Conservation (phyloP, 2,329 filamentous ascomycete species). For the Neurospora crassa region DNA sequence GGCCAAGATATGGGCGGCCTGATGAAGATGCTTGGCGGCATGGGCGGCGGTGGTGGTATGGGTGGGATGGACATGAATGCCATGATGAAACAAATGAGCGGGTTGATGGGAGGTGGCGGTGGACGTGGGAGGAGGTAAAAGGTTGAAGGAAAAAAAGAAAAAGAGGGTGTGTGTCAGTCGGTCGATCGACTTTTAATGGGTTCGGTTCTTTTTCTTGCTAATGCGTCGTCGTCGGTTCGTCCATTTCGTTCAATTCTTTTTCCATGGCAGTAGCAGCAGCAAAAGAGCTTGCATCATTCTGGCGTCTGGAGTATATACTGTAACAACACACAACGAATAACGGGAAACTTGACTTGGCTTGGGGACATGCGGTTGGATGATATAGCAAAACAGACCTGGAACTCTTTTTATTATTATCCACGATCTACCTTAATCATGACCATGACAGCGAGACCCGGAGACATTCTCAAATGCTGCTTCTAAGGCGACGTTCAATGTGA, state of each 20-base stretch:
- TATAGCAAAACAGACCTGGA: not conserved
- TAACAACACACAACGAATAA: not conserved
- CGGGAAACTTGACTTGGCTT: not conserved
- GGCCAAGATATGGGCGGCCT: constrained; percentile 74
- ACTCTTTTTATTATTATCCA: not conserved
- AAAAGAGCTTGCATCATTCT: not conserved
- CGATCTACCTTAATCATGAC: not conserved
- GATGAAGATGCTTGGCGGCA: constrained; percentile 84
- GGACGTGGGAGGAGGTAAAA: constrained; percentile 14
- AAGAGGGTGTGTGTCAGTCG: not conserved
- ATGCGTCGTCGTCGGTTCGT: not conserved
- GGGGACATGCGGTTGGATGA: not conserved
- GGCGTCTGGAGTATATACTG: not conserved
- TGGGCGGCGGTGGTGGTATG: constrained; percentile 56
- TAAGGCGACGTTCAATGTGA: not conserved
- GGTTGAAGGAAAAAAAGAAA: not conserved
- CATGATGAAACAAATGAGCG: constrained; percentile 65
- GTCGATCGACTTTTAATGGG: not conserved
- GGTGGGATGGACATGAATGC: constrained; percentile 68
- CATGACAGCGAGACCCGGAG: not conserved
- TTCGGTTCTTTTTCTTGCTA: not conserved
- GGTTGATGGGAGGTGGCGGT: constrained; percentile 29
- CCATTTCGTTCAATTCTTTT: not conserved
- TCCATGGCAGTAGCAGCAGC: not conserved
- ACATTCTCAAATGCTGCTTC: not conserved